phyloP scores from a whole-genome alignment of 2,329 filamentous ascomycete genomes.

The Phoma sp. region DNA sequence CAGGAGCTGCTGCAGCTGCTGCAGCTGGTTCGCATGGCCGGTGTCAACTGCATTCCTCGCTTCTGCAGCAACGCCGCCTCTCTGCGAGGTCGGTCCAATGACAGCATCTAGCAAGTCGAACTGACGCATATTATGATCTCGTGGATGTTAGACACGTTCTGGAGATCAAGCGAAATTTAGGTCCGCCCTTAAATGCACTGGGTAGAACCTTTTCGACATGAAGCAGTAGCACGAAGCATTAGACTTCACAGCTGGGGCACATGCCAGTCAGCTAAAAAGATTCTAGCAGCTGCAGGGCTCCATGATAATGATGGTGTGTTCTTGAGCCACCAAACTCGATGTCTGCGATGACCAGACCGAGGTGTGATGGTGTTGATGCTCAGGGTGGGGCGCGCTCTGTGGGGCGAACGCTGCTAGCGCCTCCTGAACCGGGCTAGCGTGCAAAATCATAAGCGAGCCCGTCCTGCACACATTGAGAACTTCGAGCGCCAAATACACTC shows the following conservation, averaged over 20 bases:
- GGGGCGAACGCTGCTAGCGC: background rate
- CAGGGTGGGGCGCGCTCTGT: background rate
- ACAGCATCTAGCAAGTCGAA: too few species aligned
- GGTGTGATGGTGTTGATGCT: background rate
- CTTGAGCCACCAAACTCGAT: background rate
- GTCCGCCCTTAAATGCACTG: too few species aligned
- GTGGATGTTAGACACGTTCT: too few species aligned
- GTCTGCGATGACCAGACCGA: background rate
- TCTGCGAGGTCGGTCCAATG: background rate
- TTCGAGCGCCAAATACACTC: slow-evolving; percentile 2
- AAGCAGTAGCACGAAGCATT: too few species aligned
- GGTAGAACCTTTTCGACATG: too few species aligned
- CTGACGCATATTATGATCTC: too few species aligned
- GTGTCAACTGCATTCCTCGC: slow-evolving; percentile 8
- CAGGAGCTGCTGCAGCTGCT: background rate
- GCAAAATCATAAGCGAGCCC: background rate
- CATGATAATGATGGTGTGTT: too few species aligned
- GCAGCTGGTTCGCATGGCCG: too few species aligned
- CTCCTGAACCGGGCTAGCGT: background rate
- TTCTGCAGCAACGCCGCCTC: slow-evolving; percentile 5
- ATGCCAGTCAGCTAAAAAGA: too few species aligned
- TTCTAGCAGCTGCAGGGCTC: too few species aligned
- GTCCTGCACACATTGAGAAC: background rate
- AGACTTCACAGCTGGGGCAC: too few species aligned
- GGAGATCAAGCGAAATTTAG: too few species aligned